A percentile compares a stretch with the other conserved stretches of the same genome.
phyloP scores from a whole-genome alignment of 805 yeast species.

The Zygosaccharomyces lentus region DNA sequence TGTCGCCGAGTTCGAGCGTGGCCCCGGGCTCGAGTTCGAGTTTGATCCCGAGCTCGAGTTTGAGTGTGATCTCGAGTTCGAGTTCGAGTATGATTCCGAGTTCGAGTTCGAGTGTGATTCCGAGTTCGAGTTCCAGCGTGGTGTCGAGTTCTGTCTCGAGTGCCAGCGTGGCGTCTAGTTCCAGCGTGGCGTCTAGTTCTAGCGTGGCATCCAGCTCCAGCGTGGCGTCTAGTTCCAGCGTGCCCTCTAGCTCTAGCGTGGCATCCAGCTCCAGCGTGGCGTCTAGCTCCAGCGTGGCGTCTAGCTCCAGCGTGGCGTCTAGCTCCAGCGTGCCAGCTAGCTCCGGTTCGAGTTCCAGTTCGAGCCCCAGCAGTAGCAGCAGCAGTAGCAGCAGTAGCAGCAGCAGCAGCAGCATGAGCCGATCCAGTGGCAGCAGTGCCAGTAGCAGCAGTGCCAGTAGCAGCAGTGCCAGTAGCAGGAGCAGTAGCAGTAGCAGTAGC shows the following conservation, averaged over 20 bases:
- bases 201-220: neutral
- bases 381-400: neutral
- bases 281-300: neutral
- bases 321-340: neutral
- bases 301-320: neutral
- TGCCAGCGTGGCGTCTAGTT: neutral
- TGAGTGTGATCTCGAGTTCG: slow-evolving; percentile 3
- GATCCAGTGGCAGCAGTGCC: slow-evolving; percentile 3
- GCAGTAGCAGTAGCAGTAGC: neutral
- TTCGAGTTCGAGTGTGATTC: neutral
- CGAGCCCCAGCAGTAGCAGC: neutral
- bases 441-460: neutral
- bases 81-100: neutral
- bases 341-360: neutral
- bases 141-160: neutral
- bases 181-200: neutral
- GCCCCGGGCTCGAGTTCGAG: neutral
- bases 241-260: neutral
- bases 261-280: neutral
- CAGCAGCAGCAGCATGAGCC: neutral
- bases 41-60: neutral
- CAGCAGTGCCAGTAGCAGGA: neutral
- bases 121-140: slow-evolving; percentile 5
- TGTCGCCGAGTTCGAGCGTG: neutral
- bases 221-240: neutral